These are phyloP conservation scores for Strigomonas culicis DNA, from an alignment of 208 protist species.

Conservation along the genomic window DNA sequence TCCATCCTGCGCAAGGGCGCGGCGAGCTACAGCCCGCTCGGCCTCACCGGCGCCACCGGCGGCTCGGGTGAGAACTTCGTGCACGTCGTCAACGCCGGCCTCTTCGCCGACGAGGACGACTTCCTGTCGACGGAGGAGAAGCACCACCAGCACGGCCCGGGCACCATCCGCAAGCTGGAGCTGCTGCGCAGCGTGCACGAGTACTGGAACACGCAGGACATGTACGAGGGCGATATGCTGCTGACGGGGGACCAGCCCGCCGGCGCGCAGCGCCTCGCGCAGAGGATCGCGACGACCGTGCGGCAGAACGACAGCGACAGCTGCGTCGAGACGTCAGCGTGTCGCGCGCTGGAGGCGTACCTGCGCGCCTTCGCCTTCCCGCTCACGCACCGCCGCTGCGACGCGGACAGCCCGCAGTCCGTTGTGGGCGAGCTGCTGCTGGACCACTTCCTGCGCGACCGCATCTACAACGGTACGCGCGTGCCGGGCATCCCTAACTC, in stretches of 20 bases:
- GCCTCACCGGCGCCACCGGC: neutral
- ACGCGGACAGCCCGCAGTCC: conserved; percentile 28
- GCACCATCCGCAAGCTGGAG: conserved; percentile 84
- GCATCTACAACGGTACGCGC: conserved; percentile 77
- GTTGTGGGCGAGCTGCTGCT: conserved; percentile 43
- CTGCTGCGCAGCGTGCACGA: conserved; percentile 67
- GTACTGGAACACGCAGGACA: conserved; percentile 82
- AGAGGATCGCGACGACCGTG: conserved; percentile 45
- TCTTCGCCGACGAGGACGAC: conserved; percentile 25
- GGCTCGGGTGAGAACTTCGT: neutral
- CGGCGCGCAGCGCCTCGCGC: conserved; percentile 26
- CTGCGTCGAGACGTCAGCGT: conserved; percentile 66
- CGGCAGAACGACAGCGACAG: conserved; percentile 38
- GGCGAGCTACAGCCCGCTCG: neutral
- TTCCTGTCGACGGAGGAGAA: conserved; percentile 38
- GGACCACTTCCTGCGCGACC: conserved; percentile 42
- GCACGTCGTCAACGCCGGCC: neutral
- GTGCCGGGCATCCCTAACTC: conserved; percentile 51
- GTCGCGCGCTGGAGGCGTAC: conserved; percentile 59
- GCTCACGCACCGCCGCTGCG: conserved; percentile 13
- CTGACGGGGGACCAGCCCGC: conserved; percentile 21
- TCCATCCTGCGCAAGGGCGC: neutral
- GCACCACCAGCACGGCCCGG: conserved; percentile 61
- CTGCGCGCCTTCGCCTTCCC: conserved; percentile 60
- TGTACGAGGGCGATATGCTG: conserved; percentile 54